phyloP scores from a whole-genome alignment of 768 basidiomycete genomes.

The Polyporus arcularius region DNA sequence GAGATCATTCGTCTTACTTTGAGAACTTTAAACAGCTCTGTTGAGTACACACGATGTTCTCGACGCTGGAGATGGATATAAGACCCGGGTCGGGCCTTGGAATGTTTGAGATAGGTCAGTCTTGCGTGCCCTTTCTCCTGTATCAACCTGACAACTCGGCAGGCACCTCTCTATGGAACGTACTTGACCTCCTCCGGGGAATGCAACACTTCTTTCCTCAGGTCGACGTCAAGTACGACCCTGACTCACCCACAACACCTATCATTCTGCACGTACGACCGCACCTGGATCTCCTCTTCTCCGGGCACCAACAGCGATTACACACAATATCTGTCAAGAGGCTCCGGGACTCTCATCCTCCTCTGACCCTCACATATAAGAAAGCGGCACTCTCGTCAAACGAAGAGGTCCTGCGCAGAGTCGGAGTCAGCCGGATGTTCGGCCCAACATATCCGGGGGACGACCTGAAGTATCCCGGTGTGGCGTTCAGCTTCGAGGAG shows the following conservation, averaged over 20 bases:
- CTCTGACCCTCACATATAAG: constrained; percentile 69
- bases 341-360: constrained; percentile 66
- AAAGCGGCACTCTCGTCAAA: constrained; percentile 61
- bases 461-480: constrained; percentile 77
- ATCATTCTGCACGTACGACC: constrained; percentile 78
- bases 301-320: constrained; percentile 74
- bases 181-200: constrained; percentile 66
- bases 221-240: constrained; percentile 82
- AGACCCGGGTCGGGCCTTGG: constrained; percentile 76
- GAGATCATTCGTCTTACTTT: neutral
- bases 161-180: constrained; percentile 80
- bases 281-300: constrained; percentile 84
- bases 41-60: constrained; percentile 50
- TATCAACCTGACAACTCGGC: constrained; percentile 4
- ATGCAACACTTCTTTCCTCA: constrained; percentile 74
- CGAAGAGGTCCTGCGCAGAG: constrained; percentile 59
- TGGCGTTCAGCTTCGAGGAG: constrained; percentile 85
- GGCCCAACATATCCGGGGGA: constrained; percentile 84
- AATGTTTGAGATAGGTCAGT: constrained; percentile 71
- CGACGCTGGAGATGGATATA: constrained; percentile 73
- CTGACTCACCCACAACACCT: constrained; percentile 70
- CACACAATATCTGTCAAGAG: constrained; percentile 76
- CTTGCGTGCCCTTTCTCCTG: neutral
- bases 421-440: constrained; percentile 70
- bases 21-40: neutral